A percentile compares a stretch with the other conserved stretches of the same genome.
Conservation (phyloP, 805 yeast species). For the Jamesozyma jinghongensis region DNA sequence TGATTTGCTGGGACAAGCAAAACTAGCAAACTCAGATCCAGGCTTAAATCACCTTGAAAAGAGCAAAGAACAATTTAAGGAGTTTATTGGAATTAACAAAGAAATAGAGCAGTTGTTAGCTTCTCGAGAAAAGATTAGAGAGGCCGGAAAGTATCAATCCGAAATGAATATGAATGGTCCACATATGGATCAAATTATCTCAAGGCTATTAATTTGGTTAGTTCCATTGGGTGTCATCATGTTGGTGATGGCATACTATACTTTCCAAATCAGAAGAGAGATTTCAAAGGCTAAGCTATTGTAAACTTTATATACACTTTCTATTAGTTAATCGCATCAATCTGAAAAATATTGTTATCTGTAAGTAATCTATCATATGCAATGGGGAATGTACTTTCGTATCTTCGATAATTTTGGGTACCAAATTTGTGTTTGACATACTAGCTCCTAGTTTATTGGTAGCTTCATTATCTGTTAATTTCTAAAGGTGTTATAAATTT, state of each 20-base stretch:
- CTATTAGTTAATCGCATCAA: background rate
- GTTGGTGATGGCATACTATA: constrained; percentile 29
- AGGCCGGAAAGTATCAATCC: constrained; percentile 13
- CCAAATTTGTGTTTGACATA: too few species aligned
- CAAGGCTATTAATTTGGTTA: constrained; percentile 24
- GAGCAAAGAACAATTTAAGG: constrained; percentile 17
- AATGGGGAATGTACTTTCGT: too few species aligned
- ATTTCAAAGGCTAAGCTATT: constrained; percentile 27
- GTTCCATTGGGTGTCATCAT: constrained; percentile 24
- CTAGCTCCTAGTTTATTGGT: too few species aligned
- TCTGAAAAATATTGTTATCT: too few species aligned
- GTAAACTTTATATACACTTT: constrained; percentile 5
- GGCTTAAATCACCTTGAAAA: background rate
- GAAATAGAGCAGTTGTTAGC: constrained; percentile 23
- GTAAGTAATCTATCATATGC: too few species aligned
- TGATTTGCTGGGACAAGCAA: constrained; percentile 4
- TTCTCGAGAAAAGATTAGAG: constrained; percentile 28
- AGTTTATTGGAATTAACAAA: constrained; percentile 22
- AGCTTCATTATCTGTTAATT: too few species aligned
- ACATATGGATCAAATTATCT: constrained; percentile 24
- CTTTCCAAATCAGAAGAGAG: constrained; percentile 29
- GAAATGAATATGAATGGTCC: constrained; percentile 11
- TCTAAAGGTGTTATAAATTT: too few species aligned
- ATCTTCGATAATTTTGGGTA: too few species aligned
- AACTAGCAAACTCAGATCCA: too few species aligned